These are phyloP conservation scores for Fennellomyces sp. DNA, from an alignment of 371 early-diverging fungal species.

Conservation along the genomic window DNA sequence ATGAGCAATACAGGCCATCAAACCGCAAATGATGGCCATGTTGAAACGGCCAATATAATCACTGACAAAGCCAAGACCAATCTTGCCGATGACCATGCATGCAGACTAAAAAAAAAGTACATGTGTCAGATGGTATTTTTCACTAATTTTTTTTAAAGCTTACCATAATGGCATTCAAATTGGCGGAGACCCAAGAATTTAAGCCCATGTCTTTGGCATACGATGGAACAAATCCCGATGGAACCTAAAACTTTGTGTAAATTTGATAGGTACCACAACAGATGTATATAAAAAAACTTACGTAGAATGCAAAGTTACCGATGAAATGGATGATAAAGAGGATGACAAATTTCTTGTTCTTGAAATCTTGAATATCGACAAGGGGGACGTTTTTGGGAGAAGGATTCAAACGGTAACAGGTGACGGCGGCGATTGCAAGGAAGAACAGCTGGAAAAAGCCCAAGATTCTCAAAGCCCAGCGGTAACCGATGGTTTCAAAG, in stretches of 20 bases:
- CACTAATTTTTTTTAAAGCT: no score
- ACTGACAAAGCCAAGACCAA: conserved; percentile 47
- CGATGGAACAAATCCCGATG: conserved; percentile 14
- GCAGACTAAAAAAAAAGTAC: no score
- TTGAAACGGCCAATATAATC: conserved; percentile 64
- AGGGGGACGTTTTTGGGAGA: conserved; percentile 27
- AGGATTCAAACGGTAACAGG: conserved; percentile 12
- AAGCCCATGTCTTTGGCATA: conserved; percentile 34
- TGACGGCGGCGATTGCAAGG: conserved; percentile 9
- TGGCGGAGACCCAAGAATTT: conserved; percentile 35
- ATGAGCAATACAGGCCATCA: conserved; percentile 42
- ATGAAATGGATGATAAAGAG: conserved; percentile 31
- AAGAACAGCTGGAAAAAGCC: conserved; percentile 50
- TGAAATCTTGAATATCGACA: conserved; percentile 31
- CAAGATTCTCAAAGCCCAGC: conserved; percentile 62
- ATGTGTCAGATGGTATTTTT: no score
- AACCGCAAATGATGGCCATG: conserved; percentile 45
- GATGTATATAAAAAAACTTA: conserved; percentile 2
- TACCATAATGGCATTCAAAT: conserved; percentile 43
- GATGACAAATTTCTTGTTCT: conserved; percentile 21
- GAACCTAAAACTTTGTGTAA: neutral
- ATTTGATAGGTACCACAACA: neutral
- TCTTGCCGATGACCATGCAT: conserved; percentile 46
- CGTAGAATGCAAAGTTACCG: conserved; percentile 35
- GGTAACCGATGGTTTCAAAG: conserved; percentile 51